Base-by-base conservation (phyloP, 257 asterid species). In the Plectranthus barbatus region DNA sequence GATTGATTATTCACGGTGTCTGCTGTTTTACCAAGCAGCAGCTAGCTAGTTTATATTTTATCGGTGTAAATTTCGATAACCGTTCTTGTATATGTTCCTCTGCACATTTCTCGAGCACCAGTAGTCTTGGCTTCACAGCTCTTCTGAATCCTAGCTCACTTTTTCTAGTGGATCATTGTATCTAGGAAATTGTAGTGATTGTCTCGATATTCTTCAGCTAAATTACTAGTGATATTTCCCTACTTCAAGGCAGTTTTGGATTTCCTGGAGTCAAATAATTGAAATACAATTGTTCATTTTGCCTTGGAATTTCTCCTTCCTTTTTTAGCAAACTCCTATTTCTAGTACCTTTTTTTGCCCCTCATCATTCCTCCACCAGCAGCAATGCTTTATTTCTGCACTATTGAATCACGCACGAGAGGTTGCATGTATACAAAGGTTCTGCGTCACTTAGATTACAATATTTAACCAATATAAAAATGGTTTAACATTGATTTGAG, bases 161-260 rank as follows among this genome's bases (percentile, higher is more conserved):
- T 24, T 24, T 59, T 68, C 52, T 56, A 36, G n/a, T 48, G 49
- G 20, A 40, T 54, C 37, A 21, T 46, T 60, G 45, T 66, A 17
- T 66, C 51, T 61, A 62, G 65, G 60, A 56, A 55, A 31, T 4
- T 29, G 24, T 31, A 6, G 36, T 56, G 70, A 54, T 19, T 39
- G 48, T 40, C 24, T n/a, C 56, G 41, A 34, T 36, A 42, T 26
- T 52, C 33, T 51, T 21, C 3, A n/a, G 56, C 21, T 9, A 20
- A n/a, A 5, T 36, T 21, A 53, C 18, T 14, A n/a, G n/a, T 42
- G 6, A 50, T 49, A 11, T 48, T 33, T 55, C 44, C 57, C 36
- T 41, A 39, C 40, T 19, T 56, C 3, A 26, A 21, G 4, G 56
- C 26, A 23, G 21, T 12, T 56, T 21, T 26, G n/a, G 18, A 23